Evolutionary conservation across 2,329 filamentous ascomycete genomes (phyloP).

Genomic region (Aspergillus sp.): DNA sequence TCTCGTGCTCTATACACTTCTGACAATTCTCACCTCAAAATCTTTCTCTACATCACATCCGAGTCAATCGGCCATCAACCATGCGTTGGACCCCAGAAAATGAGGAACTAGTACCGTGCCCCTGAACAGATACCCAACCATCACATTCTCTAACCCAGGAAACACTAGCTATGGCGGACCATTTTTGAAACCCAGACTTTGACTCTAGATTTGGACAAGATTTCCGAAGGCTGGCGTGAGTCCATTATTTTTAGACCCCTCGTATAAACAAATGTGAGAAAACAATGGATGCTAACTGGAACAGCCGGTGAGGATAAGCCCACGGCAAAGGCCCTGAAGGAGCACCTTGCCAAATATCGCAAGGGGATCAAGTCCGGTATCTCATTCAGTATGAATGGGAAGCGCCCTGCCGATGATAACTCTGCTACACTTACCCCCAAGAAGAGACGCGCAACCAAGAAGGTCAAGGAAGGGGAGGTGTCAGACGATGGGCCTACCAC

Average conservation of each 20-base stretch:
- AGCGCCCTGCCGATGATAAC: neutral
- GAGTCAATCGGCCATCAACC: neutral
- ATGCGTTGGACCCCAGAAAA: slow-evolving; percentile 14
- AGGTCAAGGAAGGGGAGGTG: neutral
- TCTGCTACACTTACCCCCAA: neutral
- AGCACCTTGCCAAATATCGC: slow-evolving; percentile 17
- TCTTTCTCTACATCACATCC: neutral
- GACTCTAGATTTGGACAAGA: slow-evolving; percentile 13
- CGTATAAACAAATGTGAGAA: neutral
- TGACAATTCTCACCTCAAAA: neutral
- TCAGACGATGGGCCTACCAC: neutral
- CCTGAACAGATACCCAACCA: neutral
- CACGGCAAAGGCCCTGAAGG: slow-evolving; percentile 17
- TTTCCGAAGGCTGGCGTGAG: slow-evolving; percentile 14
- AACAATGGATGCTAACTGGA: neutral
- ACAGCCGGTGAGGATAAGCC: slow-evolving; percentile 16
- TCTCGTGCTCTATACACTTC: neutral
- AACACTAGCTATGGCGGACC: slow-evolving; percentile 19
- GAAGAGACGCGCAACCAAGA: neutral
- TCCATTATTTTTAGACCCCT: neutral
- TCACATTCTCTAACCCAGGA: neutral
- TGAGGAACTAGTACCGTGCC: slow-evolving; percentile 5
- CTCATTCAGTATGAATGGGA: slow-evolving; percentile 13
- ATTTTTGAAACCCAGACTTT: slow-evolving; percentile 19
- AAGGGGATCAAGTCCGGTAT: slow-evolving; percentile 8